These are phyloP conservation scores for Lepraria neglecta DNA, from an alignment of 495 filamentous ascomycete genomes.

Conservation along the genomic window DNA sequence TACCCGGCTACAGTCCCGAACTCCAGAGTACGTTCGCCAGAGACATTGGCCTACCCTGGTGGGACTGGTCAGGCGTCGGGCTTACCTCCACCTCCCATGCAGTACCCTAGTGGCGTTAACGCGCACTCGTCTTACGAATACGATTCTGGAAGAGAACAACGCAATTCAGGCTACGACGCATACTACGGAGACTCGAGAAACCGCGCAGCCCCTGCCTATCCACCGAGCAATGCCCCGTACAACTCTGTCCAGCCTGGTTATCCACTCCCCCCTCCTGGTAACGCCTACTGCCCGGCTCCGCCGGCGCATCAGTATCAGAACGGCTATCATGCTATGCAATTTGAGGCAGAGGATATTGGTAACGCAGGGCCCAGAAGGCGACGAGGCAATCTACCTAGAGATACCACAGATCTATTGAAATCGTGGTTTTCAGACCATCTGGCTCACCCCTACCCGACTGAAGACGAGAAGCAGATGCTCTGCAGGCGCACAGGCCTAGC, in stretches of 20 bases:
- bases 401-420: constrained; percentile 74
- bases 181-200: constrained; percentile 8
- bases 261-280: constrained; percentile 21
- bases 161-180: not conserved
- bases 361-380: constrained; percentile 52
- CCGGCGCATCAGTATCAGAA: constrained; percentile 13
- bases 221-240: not conserved
- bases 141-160: constrained; percentile 4
- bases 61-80: constrained; percentile 6
- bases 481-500: constrained; percentile 69
- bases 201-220: not conserved
- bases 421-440: constrained; percentile 73
- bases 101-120: constrained; percentile 11
- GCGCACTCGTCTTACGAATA: constrained; percentile 7
- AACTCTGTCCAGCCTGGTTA: constrained; percentile 2
- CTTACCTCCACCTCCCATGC: constrained; percentile 18
- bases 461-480: constrained; percentile 82
- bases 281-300: constrained; percentile 18
- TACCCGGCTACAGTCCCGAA: constrained; percentile 5
- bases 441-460: constrained; percentile 78
- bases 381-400: constrained; percentile 81
- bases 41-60: not conserved
- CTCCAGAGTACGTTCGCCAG: constrained; percentile 1
- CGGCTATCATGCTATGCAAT: constrained; percentile 22
- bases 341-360: constrained; percentile 36